phyloP scores from a whole-genome alignment of 163 green algal genomes.

The Smithsoniella earleae region DNA sequence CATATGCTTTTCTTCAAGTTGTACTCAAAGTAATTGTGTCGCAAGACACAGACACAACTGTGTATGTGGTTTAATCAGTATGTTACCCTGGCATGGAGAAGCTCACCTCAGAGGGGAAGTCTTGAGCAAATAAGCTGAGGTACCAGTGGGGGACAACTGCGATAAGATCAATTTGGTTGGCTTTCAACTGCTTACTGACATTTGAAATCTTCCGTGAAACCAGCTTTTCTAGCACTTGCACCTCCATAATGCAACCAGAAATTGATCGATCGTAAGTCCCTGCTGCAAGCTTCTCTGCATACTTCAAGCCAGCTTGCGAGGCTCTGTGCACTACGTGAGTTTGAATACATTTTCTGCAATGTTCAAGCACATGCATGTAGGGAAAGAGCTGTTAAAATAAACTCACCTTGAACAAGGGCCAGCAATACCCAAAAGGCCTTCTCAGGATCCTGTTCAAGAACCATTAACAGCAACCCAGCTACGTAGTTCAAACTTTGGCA shows the following conservation, averaged over 20 bases:
- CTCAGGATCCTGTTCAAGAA: slow-evolving; percentile 61
- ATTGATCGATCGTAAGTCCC: slow-evolving; percentile 20
- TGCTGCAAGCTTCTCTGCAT: slow-evolving; percentile 10
- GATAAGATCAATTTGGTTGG: slow-evolving; percentile 1
- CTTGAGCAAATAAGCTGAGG: slow-evolving; percentile 32
- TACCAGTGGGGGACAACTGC: slow-evolving; percentile 31
- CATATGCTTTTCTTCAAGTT: background rate
- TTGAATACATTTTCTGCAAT: background rate
- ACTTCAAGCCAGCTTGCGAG: background rate
- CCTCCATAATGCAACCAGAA: slow-evolving; percentile 32
- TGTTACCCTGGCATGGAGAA: too few species aligned
- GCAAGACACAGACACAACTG: too few species aligned
- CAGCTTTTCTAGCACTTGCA: slow-evolving; percentile 33
- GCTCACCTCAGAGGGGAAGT: slow-evolving; percentile 34
- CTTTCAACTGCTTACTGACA: slow-evolving; percentile 31
- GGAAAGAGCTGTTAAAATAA: background rate
- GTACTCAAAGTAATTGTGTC: background rate
- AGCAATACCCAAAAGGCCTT: slow-evolving; percentile 76
- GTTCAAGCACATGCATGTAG: background rate
- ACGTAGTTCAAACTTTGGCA: slow-evolving; percentile 93
- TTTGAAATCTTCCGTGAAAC: slow-evolving; percentile 34
- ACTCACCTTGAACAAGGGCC: slow-evolving; percentile 9
- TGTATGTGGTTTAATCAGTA: too few species aligned
- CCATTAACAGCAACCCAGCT: slow-evolving; percentile 78
- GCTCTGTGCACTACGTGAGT: background rate